Evolutionary conservation across 345 rosid genomes (phyloP), one percentile per base, ranked within the genome.

Genomic region (Toxicodendron radicans): DNA sequence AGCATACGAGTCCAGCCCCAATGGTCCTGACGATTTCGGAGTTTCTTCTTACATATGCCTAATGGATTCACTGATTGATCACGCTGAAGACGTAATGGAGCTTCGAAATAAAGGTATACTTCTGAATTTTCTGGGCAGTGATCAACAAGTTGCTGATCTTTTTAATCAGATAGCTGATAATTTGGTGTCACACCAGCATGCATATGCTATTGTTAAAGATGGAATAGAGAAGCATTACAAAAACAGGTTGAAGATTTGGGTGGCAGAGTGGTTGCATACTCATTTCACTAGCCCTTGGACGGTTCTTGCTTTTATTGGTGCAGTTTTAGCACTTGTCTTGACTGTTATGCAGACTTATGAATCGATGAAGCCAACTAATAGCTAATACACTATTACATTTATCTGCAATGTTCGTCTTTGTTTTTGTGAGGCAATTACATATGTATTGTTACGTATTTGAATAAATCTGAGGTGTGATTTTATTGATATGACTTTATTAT

Each of bases 21-120:
- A 46, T 41, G 13, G 6, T 2, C 43, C 27, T 2, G 9, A 17
- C 0, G 58, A 61, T 12, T 4, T 54, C 1, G 49, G 18, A 9
- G 69, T 66, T 3, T 56, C 68, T n/a, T 74, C 81, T 17, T 79
- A 69, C 48, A 14, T 79, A 8, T 69, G 66, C 58, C 70, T 69
- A 16, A 43, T 79, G 23, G 53, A 69, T 58, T 56, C 75, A 2
- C 24, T 79, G 18, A 69, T 74, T 43, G 67, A 20, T 30, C 57
- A 53, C 0, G 68, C 23, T 2, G 75, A 79, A 8, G 78, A 79
- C n/a, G 81, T 64, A 7, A 49, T n/a, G 35, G 75, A 33, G 81
- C 27, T 74, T 73, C 70, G 66, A 5, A 54, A 54, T 10, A 38
- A 30, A n/a, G 66, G 73, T 7, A 38, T 79, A 21, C 14, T 74